Evolutionary conservation across 2,329 filamentous ascomycete species (phyloP).

Genomic region (Cyphellophora attinorum): DNA sequence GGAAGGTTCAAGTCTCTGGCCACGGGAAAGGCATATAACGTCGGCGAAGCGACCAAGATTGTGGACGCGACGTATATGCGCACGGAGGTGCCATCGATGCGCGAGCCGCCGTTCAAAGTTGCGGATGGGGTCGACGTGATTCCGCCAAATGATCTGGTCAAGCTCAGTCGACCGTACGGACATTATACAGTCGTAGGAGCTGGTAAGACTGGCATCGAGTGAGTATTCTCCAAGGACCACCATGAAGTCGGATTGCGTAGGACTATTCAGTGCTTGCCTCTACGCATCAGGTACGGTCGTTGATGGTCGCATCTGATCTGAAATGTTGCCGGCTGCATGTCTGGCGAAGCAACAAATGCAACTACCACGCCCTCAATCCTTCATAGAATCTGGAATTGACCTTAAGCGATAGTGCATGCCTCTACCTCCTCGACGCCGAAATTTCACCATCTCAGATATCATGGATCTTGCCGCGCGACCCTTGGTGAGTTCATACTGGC

Average conservation of each 20-base stretch:
- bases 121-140: conserved; percentile 4
- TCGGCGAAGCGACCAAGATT: conserved; percentile 3
- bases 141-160: conserved; percentile 4
- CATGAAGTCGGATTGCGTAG: too few relatives aligned
- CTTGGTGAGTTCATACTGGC: too few relatives aligned
- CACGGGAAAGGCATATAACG: conserved; percentile 4
- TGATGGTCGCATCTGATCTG: too few relatives aligned
- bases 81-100: conserved; percentile 4
- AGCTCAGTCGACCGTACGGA: conserved; percentile 1
- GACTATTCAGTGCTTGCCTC: too few relatives aligned
- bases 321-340: too few relatives aligned
- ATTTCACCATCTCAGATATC: conserved; percentile 4
- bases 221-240: too few relatives aligned
- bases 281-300: too few relatives aligned
- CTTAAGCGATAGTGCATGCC: too few relatives aligned
- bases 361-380: too few relatives aligned
- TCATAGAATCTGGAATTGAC: too few relatives aligned
- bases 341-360: too few relatives aligned
- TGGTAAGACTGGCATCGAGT: conserved; percentile 6
- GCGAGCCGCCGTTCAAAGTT: conserved; percentile 2
- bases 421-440: conserved; percentile 4
- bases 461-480: conserved; percentile 4
- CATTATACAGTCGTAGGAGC: conserved; percentile 5
- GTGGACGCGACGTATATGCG: conserved; percentile 5
- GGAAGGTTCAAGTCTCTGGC: conserved; percentile 4